Evolutionary conservation across 2,329 filamentous ascomycete species (phyloP).

Genomic region (Aspergillus sp.): DNA sequence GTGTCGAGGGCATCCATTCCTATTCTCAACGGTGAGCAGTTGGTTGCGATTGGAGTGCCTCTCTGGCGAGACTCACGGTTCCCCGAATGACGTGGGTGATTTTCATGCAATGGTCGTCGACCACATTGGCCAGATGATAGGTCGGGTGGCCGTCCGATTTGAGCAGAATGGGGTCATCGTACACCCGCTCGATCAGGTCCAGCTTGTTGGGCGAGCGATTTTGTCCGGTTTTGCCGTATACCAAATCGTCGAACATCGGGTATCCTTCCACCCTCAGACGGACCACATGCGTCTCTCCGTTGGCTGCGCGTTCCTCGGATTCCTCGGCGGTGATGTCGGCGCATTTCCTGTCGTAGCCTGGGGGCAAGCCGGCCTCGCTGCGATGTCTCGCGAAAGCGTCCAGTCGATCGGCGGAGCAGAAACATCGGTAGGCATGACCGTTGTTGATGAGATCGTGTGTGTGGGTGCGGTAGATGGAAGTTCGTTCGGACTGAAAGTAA

Average conservation of each 20-base stretch:
- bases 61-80: slow-evolving; percentile 53
- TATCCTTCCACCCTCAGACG: slow-evolving; percentile 69
- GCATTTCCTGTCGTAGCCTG: slow-evolving; percentile 73
- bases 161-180: slow-evolving; percentile 83
- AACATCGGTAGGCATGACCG: slow-evolving; percentile 86
- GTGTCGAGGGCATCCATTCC: slow-evolving; percentile 96
- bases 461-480: slow-evolving; percentile 69
- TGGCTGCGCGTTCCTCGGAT: slow-evolving; percentile 67
- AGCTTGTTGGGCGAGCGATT: slow-evolving; percentile 52
- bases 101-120: slow-evolving; percentile 92
- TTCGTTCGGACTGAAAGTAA: slow-evolving; percentile 69
- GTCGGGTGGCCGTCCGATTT: slow-evolving; percentile 93
- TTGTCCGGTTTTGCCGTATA: slow-evolving; percentile 66
- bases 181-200: slow-evolving; percentile 49
- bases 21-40: slow-evolving; percentile 28
- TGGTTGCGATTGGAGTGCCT: background rate
- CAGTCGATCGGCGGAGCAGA: slow-evolving; percentile 75
- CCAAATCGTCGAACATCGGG: slow-evolving; percentile 69
- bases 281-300: slow-evolving; percentile 72
- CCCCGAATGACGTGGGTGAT: slow-evolving; percentile 95
- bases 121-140: slow-evolving; percentile 95
- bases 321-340: slow-evolving; percentile 64
- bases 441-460: slow-evolving; percentile 66
- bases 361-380: slow-evolving; percentile 58
- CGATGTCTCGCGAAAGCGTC: slow-evolving; percentile 64